phyloP scores from a whole-genome alignment of 768 basidiomycete species.

The Boletus edulis region DNA sequence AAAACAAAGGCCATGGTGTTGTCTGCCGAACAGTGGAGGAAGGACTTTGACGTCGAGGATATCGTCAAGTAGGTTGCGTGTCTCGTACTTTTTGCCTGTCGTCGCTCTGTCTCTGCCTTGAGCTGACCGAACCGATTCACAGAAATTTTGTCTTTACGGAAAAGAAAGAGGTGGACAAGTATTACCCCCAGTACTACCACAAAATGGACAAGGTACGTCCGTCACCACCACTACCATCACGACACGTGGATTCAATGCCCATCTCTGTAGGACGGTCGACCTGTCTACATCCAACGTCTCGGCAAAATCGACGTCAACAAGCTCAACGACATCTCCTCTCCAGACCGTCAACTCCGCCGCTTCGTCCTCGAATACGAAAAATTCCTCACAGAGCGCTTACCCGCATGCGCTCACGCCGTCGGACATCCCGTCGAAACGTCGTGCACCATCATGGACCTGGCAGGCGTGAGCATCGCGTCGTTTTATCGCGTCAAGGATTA shows the following conservation, averaged over 20 bases:
- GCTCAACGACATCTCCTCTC: constrained; percentile 78
- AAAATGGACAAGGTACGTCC: constrained; percentile 80
- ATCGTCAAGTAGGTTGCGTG: constrained; percentile 53
- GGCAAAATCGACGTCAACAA: constrained; percentile 85
- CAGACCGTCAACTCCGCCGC: constrained; percentile 83
- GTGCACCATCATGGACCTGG: constrained; percentile 95
- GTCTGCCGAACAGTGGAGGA: constrained; percentile 84
- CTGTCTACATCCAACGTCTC: constrained; percentile 92
- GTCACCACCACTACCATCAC: too few relatives aligned
- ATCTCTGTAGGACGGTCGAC: constrained; percentile 76
- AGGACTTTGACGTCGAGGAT: constrained; percentile 78
- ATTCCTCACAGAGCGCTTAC: constrained; percentile 75
- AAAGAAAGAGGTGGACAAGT: constrained; percentile 79
- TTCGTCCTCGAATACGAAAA: constrained; percentile 94
- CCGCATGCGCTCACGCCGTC: constrained; percentile 64
- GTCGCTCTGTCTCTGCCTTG: too few relatives aligned
- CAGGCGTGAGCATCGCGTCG: constrained; percentile 62
- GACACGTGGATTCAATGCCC: too few relatives aligned
- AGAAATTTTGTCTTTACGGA: constrained; percentile 89
- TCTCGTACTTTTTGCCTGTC: neutral
- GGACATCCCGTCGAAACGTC: constrained; percentile 94
- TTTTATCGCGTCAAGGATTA: constrained; percentile 95
- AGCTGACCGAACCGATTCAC: neutral
- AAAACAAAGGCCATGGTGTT: constrained; percentile 85
- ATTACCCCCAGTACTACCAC: constrained; percentile 96